A percentile compares a stretch with the other conserved stretches of the same genome.
phyloP scores from a whole-genome alignment of 169 alveolate species.

The Prorocentrum cordatum region DNA sequence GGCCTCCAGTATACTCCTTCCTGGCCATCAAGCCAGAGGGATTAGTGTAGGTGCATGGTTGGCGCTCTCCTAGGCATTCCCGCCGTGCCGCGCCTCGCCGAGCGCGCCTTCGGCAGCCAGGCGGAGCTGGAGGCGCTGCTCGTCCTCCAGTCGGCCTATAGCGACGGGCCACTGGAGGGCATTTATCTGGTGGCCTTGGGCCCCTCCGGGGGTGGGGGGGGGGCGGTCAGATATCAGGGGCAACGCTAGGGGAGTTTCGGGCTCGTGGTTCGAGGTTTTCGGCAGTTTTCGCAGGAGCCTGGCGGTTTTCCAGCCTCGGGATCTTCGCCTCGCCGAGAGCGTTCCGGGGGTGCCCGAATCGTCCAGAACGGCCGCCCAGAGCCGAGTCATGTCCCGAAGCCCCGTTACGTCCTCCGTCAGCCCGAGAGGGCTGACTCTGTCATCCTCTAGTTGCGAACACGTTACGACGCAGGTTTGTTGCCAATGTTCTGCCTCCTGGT shows the following conservation, averaged over 20 bases:
- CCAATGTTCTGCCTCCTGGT: no score
- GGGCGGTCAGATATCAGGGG: no score
- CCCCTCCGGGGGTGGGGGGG: neutral
- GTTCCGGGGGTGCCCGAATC: neutral
- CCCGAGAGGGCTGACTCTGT: neutral
- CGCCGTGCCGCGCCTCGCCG: conserved; percentile 41
- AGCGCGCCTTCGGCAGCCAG: conserved; percentile 22
- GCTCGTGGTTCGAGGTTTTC: neutral
- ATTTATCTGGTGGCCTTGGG: conserved; percentile 1
- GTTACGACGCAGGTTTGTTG: neutral
- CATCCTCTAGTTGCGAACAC: neutral
- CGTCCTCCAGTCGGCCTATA: conserved; percentile 12
- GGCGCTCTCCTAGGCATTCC: neutral
- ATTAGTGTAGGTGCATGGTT: neutral
- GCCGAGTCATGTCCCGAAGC: neutral
- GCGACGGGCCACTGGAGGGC: conserved; percentile 45
- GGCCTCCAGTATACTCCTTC: no score
- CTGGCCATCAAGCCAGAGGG: no score
- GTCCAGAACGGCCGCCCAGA: neutral
- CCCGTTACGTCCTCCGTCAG: neutral
- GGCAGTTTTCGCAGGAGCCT: no score
- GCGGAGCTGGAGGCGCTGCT: conserved; percentile 36
- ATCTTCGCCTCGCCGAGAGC: neutral
- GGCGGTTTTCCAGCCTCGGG: no score
- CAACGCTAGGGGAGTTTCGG: no score